These are phyloP conservation scores for Hordeum pubiflorum DNA, from an alignment of 202 grass and related monocot genomes.

Conservation along the genomic window DNA sequence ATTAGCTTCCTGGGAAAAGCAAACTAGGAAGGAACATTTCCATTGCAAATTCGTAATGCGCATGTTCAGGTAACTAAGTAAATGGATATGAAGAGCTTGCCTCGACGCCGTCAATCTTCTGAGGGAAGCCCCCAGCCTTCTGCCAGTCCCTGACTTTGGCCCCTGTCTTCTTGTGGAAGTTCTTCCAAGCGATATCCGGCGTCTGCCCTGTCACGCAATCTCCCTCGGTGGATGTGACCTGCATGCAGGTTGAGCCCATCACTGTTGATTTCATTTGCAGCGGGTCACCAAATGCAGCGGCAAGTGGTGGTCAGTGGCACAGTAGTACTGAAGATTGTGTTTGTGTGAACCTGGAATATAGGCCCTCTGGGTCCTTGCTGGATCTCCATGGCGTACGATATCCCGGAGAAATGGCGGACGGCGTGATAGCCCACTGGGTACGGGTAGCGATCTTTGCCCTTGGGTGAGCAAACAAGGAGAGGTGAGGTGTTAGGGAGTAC, in stretches of 20 bases:
- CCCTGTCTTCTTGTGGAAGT: conserved; percentile 65
- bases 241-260: conserved; percentile 21
- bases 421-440: conserved; percentile 74
- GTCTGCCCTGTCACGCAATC: conserved; percentile 55
- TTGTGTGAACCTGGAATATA: conserved; percentile 49
- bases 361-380: conserved; percentile 68
- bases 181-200: conserved; percentile 76
- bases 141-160: conserved; percentile 49
- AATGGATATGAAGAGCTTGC: conserved; percentile 23
- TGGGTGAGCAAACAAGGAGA: neutral
- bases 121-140: conserved; percentile 48
- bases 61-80: conserved; percentile 13
- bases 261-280: neutral
- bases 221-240: conserved; percentile 65
- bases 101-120: conserved; percentile 81
- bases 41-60: conserved; percentile 4
- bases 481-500: conserved; percentile 2
- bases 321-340: neutral
- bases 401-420: conserved; percentile 49
- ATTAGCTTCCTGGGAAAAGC: neutral
- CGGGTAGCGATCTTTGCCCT: conserved; percentile 80
- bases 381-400: conserved; percentile 64
- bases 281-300: neutral
- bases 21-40: conserved; percentile 17
- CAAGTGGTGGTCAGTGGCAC: neutral